Percentiles rank a stretch among this genome's conserved stretches.
These are phyloP conservation scores for Clohesyomyces aquaticus DNA, from an alignment of 495 filamentous ascomycete species.

Conservation along the genomic window DNA sequence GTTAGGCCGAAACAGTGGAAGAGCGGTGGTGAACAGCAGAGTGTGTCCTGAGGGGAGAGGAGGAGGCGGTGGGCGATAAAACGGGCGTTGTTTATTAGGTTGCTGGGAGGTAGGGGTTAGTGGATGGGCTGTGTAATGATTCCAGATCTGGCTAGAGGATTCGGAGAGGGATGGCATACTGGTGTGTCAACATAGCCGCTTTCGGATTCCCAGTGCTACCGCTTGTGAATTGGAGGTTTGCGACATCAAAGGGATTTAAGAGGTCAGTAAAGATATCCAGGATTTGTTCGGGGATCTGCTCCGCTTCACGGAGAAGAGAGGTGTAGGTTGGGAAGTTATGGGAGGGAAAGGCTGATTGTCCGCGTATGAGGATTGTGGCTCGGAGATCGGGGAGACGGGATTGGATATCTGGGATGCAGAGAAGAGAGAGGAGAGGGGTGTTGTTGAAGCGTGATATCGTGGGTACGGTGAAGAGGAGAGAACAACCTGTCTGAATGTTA, in stretches of 20 bases:
- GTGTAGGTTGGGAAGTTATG: no score
- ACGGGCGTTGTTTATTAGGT: slow-evolving; percentile 70
- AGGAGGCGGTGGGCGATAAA: slow-evolving; percentile 73
- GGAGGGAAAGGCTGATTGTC: no score
- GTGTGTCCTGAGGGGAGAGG: slow-evolving; percentile 61
- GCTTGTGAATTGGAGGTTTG: slow-evolving; percentile 72
- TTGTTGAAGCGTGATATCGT: slow-evolving; percentile 63
- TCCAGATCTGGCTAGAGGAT: neutral
- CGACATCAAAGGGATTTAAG: slow-evolving; percentile 64
- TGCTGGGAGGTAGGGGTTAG: slow-evolving; percentile 50
- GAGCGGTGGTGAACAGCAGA: slow-evolving; percentile 72
- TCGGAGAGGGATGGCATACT: slow-evolving; percentile 50
- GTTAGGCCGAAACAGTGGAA: slow-evolving; percentile 79
- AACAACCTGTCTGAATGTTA: slow-evolving; percentile 52
- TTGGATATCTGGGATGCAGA: slow-evolving; percentile 44
- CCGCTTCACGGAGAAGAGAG: slow-evolving; percentile 52
- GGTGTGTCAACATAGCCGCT: slow-evolving; percentile 74
- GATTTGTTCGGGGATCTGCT: slow-evolving; percentile 23
- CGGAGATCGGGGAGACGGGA: slow-evolving; percentile 42
- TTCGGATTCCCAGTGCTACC: slow-evolving; percentile 73
- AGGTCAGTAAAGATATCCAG: slow-evolving; percentile 55
- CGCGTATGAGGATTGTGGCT: slow-evolving; percentile 54
- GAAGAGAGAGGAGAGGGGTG: slow-evolving; percentile 55
- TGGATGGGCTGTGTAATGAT: neutral
- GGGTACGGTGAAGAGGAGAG: slow-evolving; percentile 65